Evolutionary conservation across 2,329 filamentous ascomycete species (phyloP).

Genomic region (Aspergillus neoniger): DNA sequence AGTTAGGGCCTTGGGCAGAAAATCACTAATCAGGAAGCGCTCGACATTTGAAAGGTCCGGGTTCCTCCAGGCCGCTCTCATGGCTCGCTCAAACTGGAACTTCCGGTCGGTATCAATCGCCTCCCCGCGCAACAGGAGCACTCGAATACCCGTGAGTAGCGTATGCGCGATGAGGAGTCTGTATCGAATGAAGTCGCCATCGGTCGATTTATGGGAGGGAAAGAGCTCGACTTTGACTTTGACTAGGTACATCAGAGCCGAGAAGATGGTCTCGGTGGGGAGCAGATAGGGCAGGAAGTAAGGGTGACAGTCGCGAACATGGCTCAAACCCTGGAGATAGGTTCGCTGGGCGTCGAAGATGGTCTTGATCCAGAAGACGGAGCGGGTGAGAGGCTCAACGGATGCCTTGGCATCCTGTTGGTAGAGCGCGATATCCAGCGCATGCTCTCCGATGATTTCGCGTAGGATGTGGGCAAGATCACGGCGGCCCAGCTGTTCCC

Average conservation of each 20-base stretch:
- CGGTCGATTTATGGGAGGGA: slow-evolving; percentile 29
- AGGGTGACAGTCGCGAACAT: slow-evolving; percentile 32
- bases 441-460: slow-evolving; percentile 40
- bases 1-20: slow-evolving; percentile 34
- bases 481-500: slow-evolving; percentile 37
- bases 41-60: slow-evolving; percentile 35
- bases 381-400: slow-evolving; percentile 28
- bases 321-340: slow-evolving; percentile 33
- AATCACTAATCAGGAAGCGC: slow-evolving; percentile 33
- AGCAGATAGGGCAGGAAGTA: slow-evolving; percentile 33
- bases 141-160: slow-evolving; percentile 36
- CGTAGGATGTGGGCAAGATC: slow-evolving; percentile 37
- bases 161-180: slow-evolving; percentile 27
- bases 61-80: slow-evolving; percentile 37
- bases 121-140: slow-evolving; percentile 36
- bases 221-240: slow-evolving; percentile 35
- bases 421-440: slow-evolving; percentile 29
- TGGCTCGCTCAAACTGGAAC: slow-evolving; percentile 32
- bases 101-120: slow-evolving; percentile 28
- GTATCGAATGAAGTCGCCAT: slow-evolving; percentile 21
- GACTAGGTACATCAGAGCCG: slow-evolving; percentile 38
- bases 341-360: slow-evolving; percentile 40
- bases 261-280: slow-evolving; percentile 34
- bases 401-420: slow-evolving; percentile 27
- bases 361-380: slow-evolving; percentile 40